Evolutionary conservation across 176 grass and related monocot species (phyloP), one percentile per base, ranked within the genome.

Genomic region (Areca catechu): DNA sequence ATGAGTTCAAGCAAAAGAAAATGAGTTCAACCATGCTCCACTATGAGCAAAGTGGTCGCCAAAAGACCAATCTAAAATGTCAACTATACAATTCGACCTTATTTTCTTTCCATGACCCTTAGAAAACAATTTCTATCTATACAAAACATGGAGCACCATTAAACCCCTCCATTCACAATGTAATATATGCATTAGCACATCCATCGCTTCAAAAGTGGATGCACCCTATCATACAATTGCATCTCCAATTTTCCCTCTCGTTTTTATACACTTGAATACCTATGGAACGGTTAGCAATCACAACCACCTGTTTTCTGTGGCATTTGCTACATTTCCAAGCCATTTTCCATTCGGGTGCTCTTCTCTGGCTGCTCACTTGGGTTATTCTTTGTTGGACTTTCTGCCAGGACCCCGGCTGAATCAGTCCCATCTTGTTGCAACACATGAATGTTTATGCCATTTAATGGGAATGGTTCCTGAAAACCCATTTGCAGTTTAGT

Each of bases 251-350:
- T 56, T 30, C 57, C 43, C 37, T 49, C 55, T 28, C 74, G 15
- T 5, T 63, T 74, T 57, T 74, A 47, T 80, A 74, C 70, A 74
- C 37, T 74, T 73, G 51, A 69, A 16, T 61, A 69, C 60, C 51
- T 56, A 71, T 47, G 27, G 60, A 58, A 61, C 22, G 63, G 70
- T 80, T 51, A 27, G 37, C 50, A 57, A 57, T 60, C 34, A 43
- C 9, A 43, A 19, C 19, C 19, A n/a, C 30, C 10, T 22, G 43
- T 69, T 49, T 2, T 15, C 24, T 49, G 22, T 22, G 68, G 50
- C 18, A 57, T 49, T 57, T 57, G 24, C 18, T 54, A 49, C 48
- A 19, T 6, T 43, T 25, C 64, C 49, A 54, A 67, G 37, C 19
- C 48, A 52, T 7, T 62, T 62, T 16, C 63, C 19, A 20, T 37